Percentiles rank a stretch among this genome's conserved stretches.
Conservation (phyloP, 2,329 filamentous ascomycete species). For the Knoxdaviesia capensis region DNA sequence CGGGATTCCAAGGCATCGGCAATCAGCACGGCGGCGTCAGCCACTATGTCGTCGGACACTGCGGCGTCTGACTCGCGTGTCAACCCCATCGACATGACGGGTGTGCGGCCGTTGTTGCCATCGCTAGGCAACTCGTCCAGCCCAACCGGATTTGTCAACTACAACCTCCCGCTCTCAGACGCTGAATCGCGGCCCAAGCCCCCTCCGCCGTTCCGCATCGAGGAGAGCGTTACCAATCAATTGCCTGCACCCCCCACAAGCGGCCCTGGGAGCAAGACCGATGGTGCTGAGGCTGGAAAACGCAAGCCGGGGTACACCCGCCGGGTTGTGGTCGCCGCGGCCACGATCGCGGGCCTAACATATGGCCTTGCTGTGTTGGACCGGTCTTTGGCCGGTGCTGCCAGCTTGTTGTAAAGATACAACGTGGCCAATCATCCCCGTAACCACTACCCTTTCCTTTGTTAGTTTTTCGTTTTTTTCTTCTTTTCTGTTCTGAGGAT, state of each 20-base stretch:
- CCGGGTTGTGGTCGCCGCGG: conserved; percentile 9
- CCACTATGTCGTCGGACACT: neutral
- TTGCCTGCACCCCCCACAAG: too few relatives aligned
- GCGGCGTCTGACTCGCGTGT: conserved; percentile 9
- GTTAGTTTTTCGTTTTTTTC: neutral
- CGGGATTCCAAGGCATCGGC: conserved; percentile 3
- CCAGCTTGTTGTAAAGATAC: too few relatives aligned
- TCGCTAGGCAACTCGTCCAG: conserved; percentile 39
- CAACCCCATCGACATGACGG: conserved; percentile 41
- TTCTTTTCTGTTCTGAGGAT: conserved; percentile 1
- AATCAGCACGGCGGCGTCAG: neutral
- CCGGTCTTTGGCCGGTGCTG: too few relatives aligned
- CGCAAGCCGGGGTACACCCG: neutral
- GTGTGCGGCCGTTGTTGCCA: conserved; percentile 16
- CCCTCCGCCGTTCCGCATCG: too few relatives aligned
- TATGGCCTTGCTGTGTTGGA: conserved; percentile 35
- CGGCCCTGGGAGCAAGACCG: too few relatives aligned
- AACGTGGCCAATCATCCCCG: neutral
- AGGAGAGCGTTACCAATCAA: too few relatives aligned
- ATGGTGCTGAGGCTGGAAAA: neutral
- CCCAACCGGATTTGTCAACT: conserved; percentile 45
- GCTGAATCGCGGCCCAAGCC: conserved; percentile 6
- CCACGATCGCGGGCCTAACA: conserved; percentile 30
- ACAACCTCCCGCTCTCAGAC: conserved; percentile 19
- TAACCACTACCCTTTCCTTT: neutral